Base-by-base conservation (phyloP, 345 rosid genomes). In the Populus deltoides region DNA sequence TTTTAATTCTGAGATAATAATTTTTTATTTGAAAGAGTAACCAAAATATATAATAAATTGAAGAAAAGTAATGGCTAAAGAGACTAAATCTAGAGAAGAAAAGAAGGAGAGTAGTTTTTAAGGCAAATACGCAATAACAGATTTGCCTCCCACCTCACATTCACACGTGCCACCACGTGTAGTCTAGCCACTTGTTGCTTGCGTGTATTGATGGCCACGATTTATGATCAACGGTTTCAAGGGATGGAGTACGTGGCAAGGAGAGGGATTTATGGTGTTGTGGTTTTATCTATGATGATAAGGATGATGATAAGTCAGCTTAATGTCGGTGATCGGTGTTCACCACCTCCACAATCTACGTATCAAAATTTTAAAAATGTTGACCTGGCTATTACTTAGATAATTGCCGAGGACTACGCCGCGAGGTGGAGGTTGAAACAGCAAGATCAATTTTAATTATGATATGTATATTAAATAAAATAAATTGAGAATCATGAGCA, bases 251-350 rank as follows among this genome's bases (percentile, higher is more conserved):
- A 11, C 78, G 45, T 55, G 57, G 15, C 33, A 62, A n/a, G 24
- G 65, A 15, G 18, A 43, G 47, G 47, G 15, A 10, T 13, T 11
- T 43, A 10, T 10, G 47, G 47, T 43, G 47, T 43, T 43, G 13
- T 43, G 71, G 71, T 38, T 22, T 20, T 68, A 25, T 12, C 31
- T 15, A 68, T 20, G 38, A 15, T 18, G 47, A 13, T 35, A 15
- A 43, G 59, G 41, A 5, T 13, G 68, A 16, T 7, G 11, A 22
- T 1, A 41, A 47, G 80, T 71, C 75, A 77, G 47, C 80, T 22
- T 62, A 62, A 62, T 11, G 65, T 0, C 80, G 80, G 75, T 70
- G 51, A 61, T 71, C 36, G 29, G 18, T 43, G 18, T 43, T 43
- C 25, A 15, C n/a, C 10, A 1, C 47, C 10, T 25, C 4, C 29